A percentile compares a stretch with the other conserved stretches of the same genome.
Conservation (phyloP, 306 rosid genomes). For the Malus asiatica region DNA sequence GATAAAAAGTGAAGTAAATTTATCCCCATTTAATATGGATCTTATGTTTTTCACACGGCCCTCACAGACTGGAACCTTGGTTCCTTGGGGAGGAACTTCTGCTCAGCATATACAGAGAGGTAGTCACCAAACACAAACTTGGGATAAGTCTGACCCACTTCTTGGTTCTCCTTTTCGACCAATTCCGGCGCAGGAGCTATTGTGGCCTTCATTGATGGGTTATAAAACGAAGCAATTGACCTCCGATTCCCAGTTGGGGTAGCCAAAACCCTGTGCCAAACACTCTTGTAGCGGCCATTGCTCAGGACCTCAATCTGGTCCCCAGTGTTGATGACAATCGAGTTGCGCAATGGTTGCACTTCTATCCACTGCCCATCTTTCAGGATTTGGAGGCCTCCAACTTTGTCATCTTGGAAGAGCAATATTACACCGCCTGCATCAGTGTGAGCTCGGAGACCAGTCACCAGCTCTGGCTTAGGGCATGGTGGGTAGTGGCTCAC, state of each 20-base stretch:
- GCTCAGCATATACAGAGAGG: conserved; percentile 77
- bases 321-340: conserved; percentile 94
- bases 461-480: conserved; percentile 68
- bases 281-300: conserved; percentile 90
- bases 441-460: conserved; percentile 91
- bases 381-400: conserved; percentile 89
- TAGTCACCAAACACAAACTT: conserved; percentile 87
- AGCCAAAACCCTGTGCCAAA: conserved; percentile 81
- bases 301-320: conserved; percentile 95
- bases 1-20: background rate
- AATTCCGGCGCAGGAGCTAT: conserved; percentile 74
- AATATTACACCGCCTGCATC: conserved; percentile 94
- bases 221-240: conserved; percentile 87
- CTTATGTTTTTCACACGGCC: conserved; percentile 31
- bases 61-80: conserved; percentile 78
- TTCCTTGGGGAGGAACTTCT: conserved; percentile 89
- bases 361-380: conserved; percentile 90
- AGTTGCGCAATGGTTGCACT: conserved; percentile 70
- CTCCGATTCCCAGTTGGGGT: conserved; percentile 58
- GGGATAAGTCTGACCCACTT: conserved; percentile 55
- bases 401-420: conserved; percentile 84
- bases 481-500: conserved; percentile 99
- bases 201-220: conserved; percentile 79
- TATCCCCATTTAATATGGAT: background rate
- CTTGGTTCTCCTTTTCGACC: conserved; percentile 38